Evolutionary conservation across 176 grass and related monocot genomes (phyloP).

Genomic region (Areca catechu): DNA sequence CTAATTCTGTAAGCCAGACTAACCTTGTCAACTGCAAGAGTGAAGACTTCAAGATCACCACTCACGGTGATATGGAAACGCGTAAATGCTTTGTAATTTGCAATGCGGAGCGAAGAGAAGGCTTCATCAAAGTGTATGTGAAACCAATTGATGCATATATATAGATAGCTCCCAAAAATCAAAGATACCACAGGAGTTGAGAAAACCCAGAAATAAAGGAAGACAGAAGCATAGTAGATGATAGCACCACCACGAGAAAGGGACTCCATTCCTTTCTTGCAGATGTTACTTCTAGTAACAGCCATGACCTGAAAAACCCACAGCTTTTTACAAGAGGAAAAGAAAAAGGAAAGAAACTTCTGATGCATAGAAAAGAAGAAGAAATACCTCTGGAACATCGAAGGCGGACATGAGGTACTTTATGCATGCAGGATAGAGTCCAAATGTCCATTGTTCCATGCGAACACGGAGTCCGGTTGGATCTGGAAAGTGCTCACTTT

Average conservation of each 20-base stretch:
- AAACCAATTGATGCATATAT: constrained; percentile 96
- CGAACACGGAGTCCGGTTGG: constrained; percentile 66
- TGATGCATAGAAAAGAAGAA: not conserved
- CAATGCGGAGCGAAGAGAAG: constrained; percentile 90
- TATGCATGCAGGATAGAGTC: constrained; percentile 93
- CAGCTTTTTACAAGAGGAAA: too few species aligned
- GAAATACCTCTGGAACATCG: constrained; percentile 82
- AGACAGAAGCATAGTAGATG: constrained; percentile 86
- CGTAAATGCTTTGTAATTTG: constrained; percentile 89
- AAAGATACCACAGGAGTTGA: constrained; percentile 87
- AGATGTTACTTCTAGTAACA: constrained; percentile 73
- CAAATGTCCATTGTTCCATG: constrained; percentile 84
- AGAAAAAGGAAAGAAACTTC: too few species aligned
- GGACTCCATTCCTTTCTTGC: constrained; percentile 72
- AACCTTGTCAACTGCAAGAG: constrained; percentile 90
- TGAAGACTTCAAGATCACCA: constrained; percentile 91
- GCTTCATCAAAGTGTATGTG: constrained; percentile 96
- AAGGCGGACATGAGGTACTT: constrained; percentile 99
- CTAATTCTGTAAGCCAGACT: not conserved
- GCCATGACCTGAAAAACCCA: constrained; percentile 67
- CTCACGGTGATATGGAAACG: constrained; percentile 68
- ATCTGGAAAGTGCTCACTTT: constrained; percentile 90
- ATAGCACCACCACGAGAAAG: constrained; percentile 78
- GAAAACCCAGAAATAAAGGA: constrained; percentile 92
- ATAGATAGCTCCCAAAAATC: constrained; percentile 91